These are phyloP conservation scores for Fusarium sp. DNA, from an alignment of 2,329 filamentous ascomycete species.

Conservation along the genomic window DNA sequence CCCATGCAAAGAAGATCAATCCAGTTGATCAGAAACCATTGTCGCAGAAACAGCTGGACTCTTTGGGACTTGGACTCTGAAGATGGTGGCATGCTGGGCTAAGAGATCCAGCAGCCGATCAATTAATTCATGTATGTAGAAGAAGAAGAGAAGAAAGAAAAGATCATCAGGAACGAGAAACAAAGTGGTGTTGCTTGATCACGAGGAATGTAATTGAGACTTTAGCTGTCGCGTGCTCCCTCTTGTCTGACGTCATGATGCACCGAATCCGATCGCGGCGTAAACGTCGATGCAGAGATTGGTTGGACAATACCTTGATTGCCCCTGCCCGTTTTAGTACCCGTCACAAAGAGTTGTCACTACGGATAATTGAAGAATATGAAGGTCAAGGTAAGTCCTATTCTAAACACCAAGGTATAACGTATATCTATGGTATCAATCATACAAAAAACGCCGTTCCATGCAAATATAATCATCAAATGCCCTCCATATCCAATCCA, in stretches of 20 bases:
- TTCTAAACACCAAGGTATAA: constrained; percentile 6
- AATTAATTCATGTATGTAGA: background rate
- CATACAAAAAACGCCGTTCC: background rate
- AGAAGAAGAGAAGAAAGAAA: background rate
- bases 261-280: constrained; percentile 5
- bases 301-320: background rate
- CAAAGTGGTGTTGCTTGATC: background rate
- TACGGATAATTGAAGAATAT: too few relatives aligned
- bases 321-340: background rate
- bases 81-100: constrained; percentile 35
- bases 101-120: background rate
- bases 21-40: constrained; percentile 71
- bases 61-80: constrained; percentile 13
- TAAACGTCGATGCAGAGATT: background rate
- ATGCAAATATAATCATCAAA: background rate
- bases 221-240: background rate
- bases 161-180: background rate
- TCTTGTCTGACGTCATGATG: background rate
- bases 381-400: background rate
- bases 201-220: background rate
- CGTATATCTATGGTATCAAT: background rate
- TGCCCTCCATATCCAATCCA: background rate
- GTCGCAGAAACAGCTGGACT: constrained; percentile 38
- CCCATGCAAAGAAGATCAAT: constrained; percentile 71
- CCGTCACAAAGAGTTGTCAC: background rate